These are phyloP conservation scores for Primulina eburnea DNA, from an alignment of 257 asterid species.

Conservation along the genomic window DNA sequence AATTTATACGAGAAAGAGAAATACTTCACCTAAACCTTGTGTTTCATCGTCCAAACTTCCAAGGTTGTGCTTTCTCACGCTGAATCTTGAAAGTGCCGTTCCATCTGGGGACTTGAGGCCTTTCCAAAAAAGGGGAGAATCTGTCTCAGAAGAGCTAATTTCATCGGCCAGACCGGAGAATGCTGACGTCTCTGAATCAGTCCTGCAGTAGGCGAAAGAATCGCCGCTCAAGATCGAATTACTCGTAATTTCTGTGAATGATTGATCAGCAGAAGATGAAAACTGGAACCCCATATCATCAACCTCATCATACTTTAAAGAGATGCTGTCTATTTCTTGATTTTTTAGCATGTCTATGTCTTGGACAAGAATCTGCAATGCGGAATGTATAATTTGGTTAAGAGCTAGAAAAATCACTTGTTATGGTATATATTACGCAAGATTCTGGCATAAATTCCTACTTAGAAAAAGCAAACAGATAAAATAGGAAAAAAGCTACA, in stretches of 20 bases:
- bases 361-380: neutral
- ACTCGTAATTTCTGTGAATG: conserved; percentile 43
- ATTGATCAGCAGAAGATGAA: conserved; percentile 52
- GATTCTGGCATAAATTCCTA: neutral
- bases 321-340: conserved; percentile 38
- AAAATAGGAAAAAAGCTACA: neutral
- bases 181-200: conserved; percentile 62
- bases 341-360: too few species aligned
- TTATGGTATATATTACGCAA: neutral
- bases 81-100: conserved; percentile 56
- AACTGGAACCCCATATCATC: conserved; percentile 51
- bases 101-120: conserved; percentile 73
- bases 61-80: conserved; percentile 54
- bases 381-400: neutral
- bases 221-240: conserved; percentile 43
- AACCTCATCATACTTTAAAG: conserved; percentile 46
- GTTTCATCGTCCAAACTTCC: conserved; percentile 45
- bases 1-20: neutral
- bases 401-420: neutral
- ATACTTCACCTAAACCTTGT: conserved; percentile 54
- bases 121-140: conserved; percentile 62
- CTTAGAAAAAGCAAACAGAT: neutral
- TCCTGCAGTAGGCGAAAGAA: conserved; percentile 65
- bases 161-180: conserved; percentile 65
- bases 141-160: conserved; percentile 47